Evolutionary conservation across 192 early-diverging fungal species (phyloP).

Genomic region (Gamsiella multidivaricata): DNA sequence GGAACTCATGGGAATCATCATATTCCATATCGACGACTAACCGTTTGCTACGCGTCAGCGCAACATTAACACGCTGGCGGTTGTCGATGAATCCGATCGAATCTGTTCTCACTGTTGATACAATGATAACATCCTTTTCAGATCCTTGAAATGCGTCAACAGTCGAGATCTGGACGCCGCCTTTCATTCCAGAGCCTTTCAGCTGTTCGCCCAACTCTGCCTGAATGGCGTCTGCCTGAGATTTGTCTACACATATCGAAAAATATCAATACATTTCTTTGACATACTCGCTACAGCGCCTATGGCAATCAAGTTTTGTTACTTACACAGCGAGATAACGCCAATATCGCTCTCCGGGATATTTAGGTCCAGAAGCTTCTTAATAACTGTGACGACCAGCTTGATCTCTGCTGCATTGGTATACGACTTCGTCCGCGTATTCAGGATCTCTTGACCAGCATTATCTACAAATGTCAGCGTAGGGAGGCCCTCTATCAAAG

Average conservation of each 20-base stretch:
- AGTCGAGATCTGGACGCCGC: slow-evolving; percentile 65
- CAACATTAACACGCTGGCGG: slow-evolving; percentile 76
- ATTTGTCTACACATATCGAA: slow-evolving; percentile 62
- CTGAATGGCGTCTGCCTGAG: slow-evolving; percentile 65
- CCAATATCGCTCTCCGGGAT: slow-evolving; percentile 66
- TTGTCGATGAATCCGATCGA: slow-evolving; percentile 74
- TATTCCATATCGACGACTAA: slow-evolving; percentile 20
- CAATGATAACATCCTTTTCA: slow-evolving; percentile 80
- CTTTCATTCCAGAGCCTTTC: slow-evolving; percentile 49
- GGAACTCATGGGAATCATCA: too few species aligned
- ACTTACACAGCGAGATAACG: slow-evolving; percentile 77
- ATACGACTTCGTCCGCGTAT: slow-evolving; percentile 60
- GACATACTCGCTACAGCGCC: background rate
- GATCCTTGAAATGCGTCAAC: slow-evolving; percentile 81
- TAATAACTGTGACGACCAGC: slow-evolving; percentile 56
- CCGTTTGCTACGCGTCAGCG: slow-evolving; percentile 78
- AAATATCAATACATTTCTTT: background rate
- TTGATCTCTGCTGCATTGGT: slow-evolving; percentile 66
- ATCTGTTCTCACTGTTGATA: slow-evolving; percentile 71
- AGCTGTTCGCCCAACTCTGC: slow-evolving; percentile 9
- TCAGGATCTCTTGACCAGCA: slow-evolving; percentile 59
- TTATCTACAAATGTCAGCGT: slow-evolving; percentile 70
- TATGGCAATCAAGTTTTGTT: background rate
- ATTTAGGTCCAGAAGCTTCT: slow-evolving; percentile 53
- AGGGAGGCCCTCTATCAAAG: slow-evolving; percentile 62